These are phyloP conservation scores for Lathyrus aphaca DNA, from an alignment of 306 rosid species.

Conservation along the genomic window DNA sequence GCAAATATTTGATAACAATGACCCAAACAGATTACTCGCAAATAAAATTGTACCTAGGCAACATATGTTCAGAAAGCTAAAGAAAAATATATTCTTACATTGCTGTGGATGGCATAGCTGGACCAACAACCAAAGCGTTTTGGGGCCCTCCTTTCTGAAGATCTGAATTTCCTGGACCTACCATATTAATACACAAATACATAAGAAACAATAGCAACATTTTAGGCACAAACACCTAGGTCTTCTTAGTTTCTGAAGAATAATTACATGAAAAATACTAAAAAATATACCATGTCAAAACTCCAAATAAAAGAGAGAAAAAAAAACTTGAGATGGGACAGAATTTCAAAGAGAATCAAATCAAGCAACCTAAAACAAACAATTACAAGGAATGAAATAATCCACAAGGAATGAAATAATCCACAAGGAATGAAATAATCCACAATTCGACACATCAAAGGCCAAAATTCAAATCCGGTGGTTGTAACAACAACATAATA, in stretches of 20 bases:
- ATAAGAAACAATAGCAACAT: conserved; percentile 17
- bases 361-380: conserved; percentile 11
- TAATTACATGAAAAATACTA: conserved; percentile 7
- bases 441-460: neutral
- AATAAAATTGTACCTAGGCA: neutral
- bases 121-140: conserved; percentile 84
- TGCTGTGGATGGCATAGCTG: conserved; percentile 67
- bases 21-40: conserved; percentile 4
- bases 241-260: conserved; percentile 11
- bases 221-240: conserved; percentile 15
- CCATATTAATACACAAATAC: conserved; percentile 20
- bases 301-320: neutral
- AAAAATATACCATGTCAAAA: neutral
- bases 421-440: conserved; percentile 7
- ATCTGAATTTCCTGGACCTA: conserved; percentile 65
- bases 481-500: neutral
- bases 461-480: neutral
- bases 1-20: conserved; percentile 7
- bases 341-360: neutral
- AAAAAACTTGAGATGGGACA: neutral
- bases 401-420: conserved; percentile 14
- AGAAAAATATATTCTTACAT: conserved; percentile 50
- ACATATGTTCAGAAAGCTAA: neutral
- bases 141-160: conserved; percentile 57
- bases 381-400: conserved; percentile 8